Conservation (phyloP, 176 grass and related monocot species). For the Carex pumila region DNA sequence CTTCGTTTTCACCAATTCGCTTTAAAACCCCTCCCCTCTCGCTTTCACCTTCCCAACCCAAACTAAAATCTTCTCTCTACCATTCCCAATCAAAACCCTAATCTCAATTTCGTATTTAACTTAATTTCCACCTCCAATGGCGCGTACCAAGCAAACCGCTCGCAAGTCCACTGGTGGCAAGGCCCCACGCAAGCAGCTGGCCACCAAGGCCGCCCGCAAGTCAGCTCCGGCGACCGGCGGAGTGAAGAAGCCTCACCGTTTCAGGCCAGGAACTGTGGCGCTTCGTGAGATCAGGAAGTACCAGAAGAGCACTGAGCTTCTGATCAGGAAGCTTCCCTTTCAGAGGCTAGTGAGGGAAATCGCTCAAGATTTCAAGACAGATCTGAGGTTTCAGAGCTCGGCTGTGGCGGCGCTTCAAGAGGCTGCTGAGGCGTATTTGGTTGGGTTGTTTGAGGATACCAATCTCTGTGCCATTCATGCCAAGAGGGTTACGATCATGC, state of each 20-base stretch:
- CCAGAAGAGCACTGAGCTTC: constrained; percentile 92
- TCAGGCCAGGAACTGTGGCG: constrained; percentile 63
- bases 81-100: background rate
- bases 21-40: constrained; percentile 18
- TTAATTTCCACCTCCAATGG: constrained; percentile 23
- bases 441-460: constrained; percentile 82
- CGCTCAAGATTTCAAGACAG: constrained; percentile 89
- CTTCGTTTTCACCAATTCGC: background rate
- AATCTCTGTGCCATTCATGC: constrained; percentile 94
- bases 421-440: constrained; percentile 71
- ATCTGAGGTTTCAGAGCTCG: constrained; percentile 64
- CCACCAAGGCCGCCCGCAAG: constrained; percentile 79
- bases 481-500: constrained; percentile 95
- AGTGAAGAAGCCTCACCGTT: constrained; percentile 87
- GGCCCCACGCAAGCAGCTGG: constrained; percentile 79
- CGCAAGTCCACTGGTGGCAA: constrained; percentile 75
- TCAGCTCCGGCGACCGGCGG: constrained; percentile 77
- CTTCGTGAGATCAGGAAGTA: constrained; percentile 78
- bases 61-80: background rate
- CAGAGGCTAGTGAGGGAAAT: constrained; percentile 77
- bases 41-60: background rate
- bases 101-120: background rate
- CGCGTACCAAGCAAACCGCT: constrained; percentile 78
- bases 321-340: constrained; percentile 80
- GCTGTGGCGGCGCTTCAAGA: constrained; percentile 73